Percentiles rank a stretch among this genome's conserved stretches.
Evolutionary conservation across 2,329 filamentous ascomycete genomes (phyloP).

Genomic region (Fusarium tricinctum): DNA sequence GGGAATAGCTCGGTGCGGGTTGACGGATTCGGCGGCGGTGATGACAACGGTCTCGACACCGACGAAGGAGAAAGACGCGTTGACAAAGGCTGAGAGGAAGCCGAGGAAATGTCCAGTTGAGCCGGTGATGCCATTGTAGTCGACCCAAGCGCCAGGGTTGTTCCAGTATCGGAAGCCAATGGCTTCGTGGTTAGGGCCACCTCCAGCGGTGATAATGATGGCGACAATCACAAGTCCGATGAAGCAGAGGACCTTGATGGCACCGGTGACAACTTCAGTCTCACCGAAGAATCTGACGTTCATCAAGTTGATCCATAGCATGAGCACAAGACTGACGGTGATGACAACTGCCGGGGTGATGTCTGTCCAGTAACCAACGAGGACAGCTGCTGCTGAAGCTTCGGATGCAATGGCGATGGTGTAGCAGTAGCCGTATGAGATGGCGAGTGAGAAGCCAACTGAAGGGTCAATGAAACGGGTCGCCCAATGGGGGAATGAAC

Average conservation of each 20-base stretch:
- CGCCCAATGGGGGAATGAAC: conserved; percentile 47
- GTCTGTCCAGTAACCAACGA: conserved; percentile 46
- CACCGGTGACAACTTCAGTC: conserved; percentile 72
- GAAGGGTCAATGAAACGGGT: conserved; percentile 48
- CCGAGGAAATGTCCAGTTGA: conserved; percentile 67
- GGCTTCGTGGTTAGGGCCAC: conserved; percentile 64
- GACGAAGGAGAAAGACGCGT: conserved; percentile 70
- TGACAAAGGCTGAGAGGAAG: conserved; percentile 67
- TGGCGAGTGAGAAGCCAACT: conserved; percentile 44
- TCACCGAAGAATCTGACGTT: conserved; percentile 72
- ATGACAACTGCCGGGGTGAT: conserved; percentile 55
- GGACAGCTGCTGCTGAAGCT: conserved; percentile 41
- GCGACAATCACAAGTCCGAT: conserved; percentile 69
- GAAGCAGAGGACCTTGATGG: conserved; percentile 72
- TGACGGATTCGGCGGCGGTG: conserved; percentile 72
- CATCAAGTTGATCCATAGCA: conserved; percentile 69
- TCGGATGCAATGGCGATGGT: conserved; percentile 46
- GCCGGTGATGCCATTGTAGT: conserved; percentile 61
- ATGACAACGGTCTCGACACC: conserved; percentile 58
- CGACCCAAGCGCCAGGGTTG: conserved; percentile 61
- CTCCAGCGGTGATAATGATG: conserved; percentile 69
- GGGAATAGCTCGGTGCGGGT: conserved; percentile 73
- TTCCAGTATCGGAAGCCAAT: conserved; percentile 60
- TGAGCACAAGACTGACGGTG: conserved; percentile 67
- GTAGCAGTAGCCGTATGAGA: conserved; percentile 47